Conservation (phyloP, 164 flowering plant genomes). For the Magnolia sinica region DNA sequence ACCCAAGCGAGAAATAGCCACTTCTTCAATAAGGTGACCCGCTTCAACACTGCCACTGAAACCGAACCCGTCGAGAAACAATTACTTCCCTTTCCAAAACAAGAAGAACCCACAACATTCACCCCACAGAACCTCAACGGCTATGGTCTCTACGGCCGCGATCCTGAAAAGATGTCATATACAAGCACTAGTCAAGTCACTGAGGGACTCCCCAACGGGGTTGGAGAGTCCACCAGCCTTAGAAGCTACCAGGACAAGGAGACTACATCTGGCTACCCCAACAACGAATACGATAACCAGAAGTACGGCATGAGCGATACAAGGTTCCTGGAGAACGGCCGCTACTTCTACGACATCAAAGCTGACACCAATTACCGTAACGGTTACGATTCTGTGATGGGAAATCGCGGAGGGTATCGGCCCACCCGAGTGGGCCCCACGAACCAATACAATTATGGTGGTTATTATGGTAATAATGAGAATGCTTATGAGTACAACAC, state of each 20-base stretch:
- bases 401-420: background rate
- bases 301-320: slow-evolving; percentile 16
- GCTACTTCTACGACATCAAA: slow-evolving; percentile 4
- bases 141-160: slow-evolving; percentile 51
- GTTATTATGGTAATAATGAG: slow-evolving; percentile 5
- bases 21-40: slow-evolving; percentile 45
- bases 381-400: background rate
- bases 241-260: background rate
- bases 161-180: slow-evolving; percentile 1
- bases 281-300: slow-evolving; percentile 6
- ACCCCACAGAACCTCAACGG: slow-evolving; percentile 32
- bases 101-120: slow-evolving; percentile 11
- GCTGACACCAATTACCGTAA: background rate
- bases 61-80: slow-evolving; percentile 20
- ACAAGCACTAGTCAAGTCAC: background rate
- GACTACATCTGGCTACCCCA: background rate
- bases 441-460: background rate
- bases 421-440: background rate
- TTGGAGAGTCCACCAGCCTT: background rate
- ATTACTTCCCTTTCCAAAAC: background rate
- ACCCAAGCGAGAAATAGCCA: slow-evolving; percentile 48
- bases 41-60: slow-evolving; percentile 17
- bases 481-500: slow-evolving; percentile 1
- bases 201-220: background rate
- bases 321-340: slow-evolving; percentile 1